Evolutionary conservation across 148 eudicot genomes (phyloP), one percentile per base, ranked within the genome.

Genomic region (Talinum fruticosum): DNA sequence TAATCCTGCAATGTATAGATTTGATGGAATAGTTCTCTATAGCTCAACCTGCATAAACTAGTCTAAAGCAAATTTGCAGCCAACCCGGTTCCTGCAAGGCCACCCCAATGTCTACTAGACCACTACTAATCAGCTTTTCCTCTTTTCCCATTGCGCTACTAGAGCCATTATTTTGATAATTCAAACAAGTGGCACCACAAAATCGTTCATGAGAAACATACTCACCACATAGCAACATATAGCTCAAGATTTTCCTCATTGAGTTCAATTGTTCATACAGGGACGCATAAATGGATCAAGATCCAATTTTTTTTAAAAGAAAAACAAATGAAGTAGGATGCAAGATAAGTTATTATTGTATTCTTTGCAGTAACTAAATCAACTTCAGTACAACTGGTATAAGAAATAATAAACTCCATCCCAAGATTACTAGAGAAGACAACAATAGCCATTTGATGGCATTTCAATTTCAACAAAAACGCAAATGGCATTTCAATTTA

Each of bases 381-480:
- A 62, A 12, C 66, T 62, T 57, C n/a, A 57, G 64, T 19, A 16
- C 18, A 10, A 57, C 24, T 57, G 64, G 26, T 8, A 23, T 57
- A 57, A 57, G 28, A 21, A 57, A 57, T 28, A 57, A 57, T 21
- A 19, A 0, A 57, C 57, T 6, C 18, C 57, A 5, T 6, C 57
- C 64, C 23, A 26, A 62, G 14, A 62, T 26, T 62, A 62, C 66
- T 62, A 33, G 15, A 26, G 66, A 28, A n/a, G 32, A 24, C 47
- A 10, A 70, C 4, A 8, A 1, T 26, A 70, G 6, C 32, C 5
- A 70, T 8, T 70, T 70, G 7, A 37, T 68, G 71, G 73, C 51
- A 70, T n/a, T 38, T 38, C 33, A 38, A 70, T 41, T 26, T 68
- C 73, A 68, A 16, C 15, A 68, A 68, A 68, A 68, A n/a, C n/a